phyloP scores from a whole-genome alignment of 116 monocot species.

The Phalaenopsis hybrid region DNA sequence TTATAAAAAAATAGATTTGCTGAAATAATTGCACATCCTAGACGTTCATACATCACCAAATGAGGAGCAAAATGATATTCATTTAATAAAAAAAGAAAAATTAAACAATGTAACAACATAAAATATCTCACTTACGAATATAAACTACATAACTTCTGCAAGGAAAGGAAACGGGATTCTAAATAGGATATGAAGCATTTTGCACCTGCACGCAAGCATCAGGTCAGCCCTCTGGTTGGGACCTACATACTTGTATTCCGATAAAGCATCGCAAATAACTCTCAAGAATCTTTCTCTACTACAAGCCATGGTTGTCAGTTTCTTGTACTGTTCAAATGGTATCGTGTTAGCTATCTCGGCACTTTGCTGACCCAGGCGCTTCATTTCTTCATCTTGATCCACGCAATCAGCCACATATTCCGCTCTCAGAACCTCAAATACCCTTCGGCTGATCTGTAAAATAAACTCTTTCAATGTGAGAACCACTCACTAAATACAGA shows the following conservation, averaged over 20 bases:
- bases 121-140: background rate
- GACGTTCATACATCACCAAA: background rate
- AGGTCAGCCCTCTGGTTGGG: slow-evolving; percentile 53
- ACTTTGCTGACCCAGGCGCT: background rate
- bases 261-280: slow-evolving; percentile 36
- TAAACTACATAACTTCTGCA: background rate
- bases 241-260: slow-evolving; percentile 47
- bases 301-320: slow-evolving; percentile 32
- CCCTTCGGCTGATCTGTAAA: slow-evolving; percentile 47
- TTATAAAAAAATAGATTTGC: background rate
- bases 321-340: slow-evolving; percentile 48
- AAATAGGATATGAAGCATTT: background rate
- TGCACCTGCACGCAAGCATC: slow-evolving; percentile 52
- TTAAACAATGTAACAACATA: background rate
- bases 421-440: slow-evolving; percentile 33
- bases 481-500: background rate
- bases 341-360: slow-evolving; percentile 9
- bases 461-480: background rate
- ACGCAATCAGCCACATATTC: slow-evolving; percentile 14
- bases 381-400: background rate
- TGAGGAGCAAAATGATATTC: background rate
- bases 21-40: background rate
- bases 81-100: background rate
- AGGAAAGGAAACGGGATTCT: background rate
- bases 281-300: slow-evolving; percentile 30